These are phyloP conservation scores for Chaetoscypha palmicola DNA, from an alignment of 2,329 filamentous ascomycete genomes.

Conservation along the genomic window DNA sequence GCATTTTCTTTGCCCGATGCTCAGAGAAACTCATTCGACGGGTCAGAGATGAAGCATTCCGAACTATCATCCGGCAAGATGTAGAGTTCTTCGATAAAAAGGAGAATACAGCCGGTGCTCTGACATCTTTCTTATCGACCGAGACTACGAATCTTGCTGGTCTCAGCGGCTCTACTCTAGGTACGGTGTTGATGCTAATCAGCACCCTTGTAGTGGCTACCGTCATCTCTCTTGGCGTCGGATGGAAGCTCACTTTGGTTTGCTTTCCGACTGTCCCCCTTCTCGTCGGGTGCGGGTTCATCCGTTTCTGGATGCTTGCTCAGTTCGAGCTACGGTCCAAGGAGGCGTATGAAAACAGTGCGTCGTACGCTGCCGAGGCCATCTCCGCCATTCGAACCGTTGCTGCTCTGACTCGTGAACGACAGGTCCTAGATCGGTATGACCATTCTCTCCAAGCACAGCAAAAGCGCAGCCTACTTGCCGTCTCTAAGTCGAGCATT, in stretches of 20 bases:
- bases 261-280: slow-evolving; percentile 36
- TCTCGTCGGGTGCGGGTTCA: slow-evolving; percentile 35
- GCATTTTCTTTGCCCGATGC: slow-evolving; percentile 80
- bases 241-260: slow-evolving; percentile 41
- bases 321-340: slow-evolving; percentile 36
- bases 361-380: slow-evolving; percentile 39
- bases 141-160: neutral
- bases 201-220: slow-evolving; percentile 36
- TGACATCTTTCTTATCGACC: slow-evolving; percentile 33
- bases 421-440: slow-evolving; percentile 31
- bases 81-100: slow-evolving; percentile 83
- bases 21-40: slow-evolving; percentile 90
- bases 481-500: slow-evolving; percentile 22
- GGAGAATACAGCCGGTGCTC: slow-evolving; percentile 76
- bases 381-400: slow-evolving; percentile 39
- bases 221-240: slow-evolving; percentile 31
- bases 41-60: slow-evolving; percentile 58
- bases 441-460: slow-evolving; percentile 28
- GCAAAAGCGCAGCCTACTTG: slow-evolving; percentile 12
- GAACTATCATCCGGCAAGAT: slow-evolving; percentile 80
- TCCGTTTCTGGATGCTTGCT: slow-evolving; percentile 38
- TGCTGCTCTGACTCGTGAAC: slow-evolving; percentile 36
- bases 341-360: slow-evolving; percentile 42
- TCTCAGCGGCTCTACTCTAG: slow-evolving; percentile 36
- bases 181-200: slow-evolving; percentile 37